Conservation (phyloP, 495 filamentous ascomycete species). For the Aspergillus kassunensis region DNA sequence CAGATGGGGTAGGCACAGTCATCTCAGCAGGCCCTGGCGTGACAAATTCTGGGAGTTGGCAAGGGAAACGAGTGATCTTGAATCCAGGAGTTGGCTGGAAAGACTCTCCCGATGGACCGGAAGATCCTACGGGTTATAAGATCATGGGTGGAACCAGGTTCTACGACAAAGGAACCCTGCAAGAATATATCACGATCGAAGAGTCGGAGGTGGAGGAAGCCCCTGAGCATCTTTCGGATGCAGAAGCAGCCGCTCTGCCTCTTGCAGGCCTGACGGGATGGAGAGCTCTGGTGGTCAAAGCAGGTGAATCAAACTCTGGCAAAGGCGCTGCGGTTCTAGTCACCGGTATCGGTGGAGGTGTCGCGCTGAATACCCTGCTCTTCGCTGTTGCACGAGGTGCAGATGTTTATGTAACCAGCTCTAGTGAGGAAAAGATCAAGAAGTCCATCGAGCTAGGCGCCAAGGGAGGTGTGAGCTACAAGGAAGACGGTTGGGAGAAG, state of each 20-base stretch:
- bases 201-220: slow-evolving; percentile 69
- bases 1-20: slow-evolving; percentile 77
- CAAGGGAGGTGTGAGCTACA: slow-evolving; percentile 65
- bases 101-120: slow-evolving; percentile 64
- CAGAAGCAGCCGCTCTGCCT: slow-evolving; percentile 77
- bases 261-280: slow-evolving; percentile 83
- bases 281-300: slow-evolving; percentile 75
- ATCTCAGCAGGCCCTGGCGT: slow-evolving; percentile 54
- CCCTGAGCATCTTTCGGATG: slow-evolving; percentile 64
- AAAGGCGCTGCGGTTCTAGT: slow-evolving; percentile 62
- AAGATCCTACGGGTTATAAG: slow-evolving; percentile 54
- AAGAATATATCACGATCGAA: slow-evolving; percentile 65
- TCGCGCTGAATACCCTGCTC: slow-evolving; percentile 65
- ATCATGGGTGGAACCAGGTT: slow-evolving; percentile 69
- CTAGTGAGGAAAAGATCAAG: slow-evolving; percentile 60
- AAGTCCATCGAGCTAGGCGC: slow-evolving; percentile 63
- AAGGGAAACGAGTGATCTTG: slow-evolving; percentile 67
- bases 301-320: slow-evolving; percentile 48
- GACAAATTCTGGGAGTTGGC: slow-evolving; percentile 43
- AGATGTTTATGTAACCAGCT: slow-evolving; percentile 66
- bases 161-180: slow-evolving; percentile 62
- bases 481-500: slow-evolving; percentile 63
- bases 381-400: slow-evolving; percentile 65
- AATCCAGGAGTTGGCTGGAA: slow-evolving; percentile 75
- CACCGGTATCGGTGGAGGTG: slow-evolving; percentile 78